These are phyloP conservation scores for Botrytis sinoallii DNA, from an alignment of 2,329 filamentous ascomycete genomes.

Conservation along the genomic window DNA sequence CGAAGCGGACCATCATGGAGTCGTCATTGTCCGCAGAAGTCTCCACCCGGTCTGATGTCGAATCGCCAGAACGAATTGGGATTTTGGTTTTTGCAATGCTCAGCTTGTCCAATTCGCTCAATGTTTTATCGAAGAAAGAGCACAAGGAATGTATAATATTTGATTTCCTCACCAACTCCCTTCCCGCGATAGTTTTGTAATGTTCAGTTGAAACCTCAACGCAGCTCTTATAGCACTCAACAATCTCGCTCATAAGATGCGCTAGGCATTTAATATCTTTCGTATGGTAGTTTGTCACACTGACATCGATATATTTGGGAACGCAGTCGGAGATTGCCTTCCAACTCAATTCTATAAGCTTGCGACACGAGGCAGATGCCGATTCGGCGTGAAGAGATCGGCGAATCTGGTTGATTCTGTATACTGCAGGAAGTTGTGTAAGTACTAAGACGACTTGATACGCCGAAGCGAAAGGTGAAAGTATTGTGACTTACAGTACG, in stretches of 20 bases:
- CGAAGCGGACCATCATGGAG: not conserved
- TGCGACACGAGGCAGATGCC: not conserved
- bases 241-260: not conserved
- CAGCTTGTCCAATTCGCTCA: not conserved
- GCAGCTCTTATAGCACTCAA: not conserved
- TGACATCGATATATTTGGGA: not conserved
- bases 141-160: not conserved
- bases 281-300: not conserved
- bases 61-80: not conserved
- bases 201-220: not conserved
- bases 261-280: not conserved
- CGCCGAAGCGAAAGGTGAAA: not conserved
- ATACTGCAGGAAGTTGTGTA: not conserved
- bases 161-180: not conserved
- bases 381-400: not conserved
- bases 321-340: not conserved
- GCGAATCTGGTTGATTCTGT: not conserved
- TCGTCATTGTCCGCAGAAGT: not conserved
- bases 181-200: not conserved
- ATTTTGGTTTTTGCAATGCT: not conserved
- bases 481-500: not conserved
- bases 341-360: not conserved
- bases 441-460: not conserved
- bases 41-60: not conserved
- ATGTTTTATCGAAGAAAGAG: not conserved